phyloP scores from a whole-genome alignment of 2,329 filamentous ascomycete genomes.

The Cryphonectria parasitica region DNA sequence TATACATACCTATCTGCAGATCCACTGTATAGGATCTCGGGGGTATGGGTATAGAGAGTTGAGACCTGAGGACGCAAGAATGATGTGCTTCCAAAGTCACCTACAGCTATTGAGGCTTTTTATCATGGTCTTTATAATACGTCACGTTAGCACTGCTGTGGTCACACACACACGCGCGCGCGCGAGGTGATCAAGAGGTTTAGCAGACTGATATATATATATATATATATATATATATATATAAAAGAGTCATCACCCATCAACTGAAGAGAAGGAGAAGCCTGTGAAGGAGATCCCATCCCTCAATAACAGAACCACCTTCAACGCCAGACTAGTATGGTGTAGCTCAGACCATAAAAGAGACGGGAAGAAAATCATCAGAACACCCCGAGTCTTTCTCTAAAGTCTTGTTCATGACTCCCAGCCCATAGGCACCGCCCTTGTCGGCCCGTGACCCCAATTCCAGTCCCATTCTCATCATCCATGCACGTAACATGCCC shows the following conservation, averaged over 20 bases:
- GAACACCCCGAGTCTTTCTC: not conserved
- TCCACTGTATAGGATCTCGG: no score
- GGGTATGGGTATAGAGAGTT: no score
- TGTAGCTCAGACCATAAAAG: not conserved
- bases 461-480: constrained; percentile 1
- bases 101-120: not conserved
- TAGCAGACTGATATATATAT: not conserved
- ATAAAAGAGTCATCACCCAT: not conserved
- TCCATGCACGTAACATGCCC: not conserved
- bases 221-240: no score
- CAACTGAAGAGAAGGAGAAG: not conserved
- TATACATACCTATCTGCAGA: no score
- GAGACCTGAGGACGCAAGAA: no score
- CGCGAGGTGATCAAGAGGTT: not conserved
- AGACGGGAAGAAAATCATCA: not conserved
- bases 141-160: not conserved
- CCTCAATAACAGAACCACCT: constrained; percentile 7
- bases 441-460: not conserved
- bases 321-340: constrained; percentile 21
- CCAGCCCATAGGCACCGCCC: not conserved
- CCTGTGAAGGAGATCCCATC: not conserved
- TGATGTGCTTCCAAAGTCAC: no score
- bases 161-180: not conserved
- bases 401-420: constrained; percentile 2
- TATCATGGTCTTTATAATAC: not conserved